Percentiles rank a stretch among this genome's conserved stretches.
These are phyloP conservation scores for Endogone sp. DNA, from an alignment of 192 early-diverging fungal species.

Conservation along the genomic window DNA sequence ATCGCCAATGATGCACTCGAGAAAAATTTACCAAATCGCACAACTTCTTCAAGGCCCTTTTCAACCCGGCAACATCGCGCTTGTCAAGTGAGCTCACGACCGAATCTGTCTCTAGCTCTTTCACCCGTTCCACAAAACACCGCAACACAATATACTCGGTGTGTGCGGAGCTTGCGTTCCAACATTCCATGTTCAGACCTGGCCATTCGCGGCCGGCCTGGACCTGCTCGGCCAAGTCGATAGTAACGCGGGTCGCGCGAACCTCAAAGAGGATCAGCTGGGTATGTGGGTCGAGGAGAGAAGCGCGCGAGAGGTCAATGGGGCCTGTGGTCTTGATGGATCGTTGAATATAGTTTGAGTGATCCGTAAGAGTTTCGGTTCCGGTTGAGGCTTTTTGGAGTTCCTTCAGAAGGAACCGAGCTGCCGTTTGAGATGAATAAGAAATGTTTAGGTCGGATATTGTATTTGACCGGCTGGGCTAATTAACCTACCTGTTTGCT, in stretches of 20 bases:
- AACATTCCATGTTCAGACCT: constrained; percentile 67
- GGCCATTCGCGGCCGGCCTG: constrained; percentile 57
- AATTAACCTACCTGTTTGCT: constrained; percentile 55
- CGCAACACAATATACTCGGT: constrained; percentile 67
- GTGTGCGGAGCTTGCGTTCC: constrained; percentile 66
- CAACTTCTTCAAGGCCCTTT: constrained; percentile 6
- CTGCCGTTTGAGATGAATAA: not conserved
- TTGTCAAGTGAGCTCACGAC: not conserved
- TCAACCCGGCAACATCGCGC: constrained; percentile 9
- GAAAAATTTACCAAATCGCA: constrained; percentile 3
- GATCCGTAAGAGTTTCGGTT: constrained; percentile 24
- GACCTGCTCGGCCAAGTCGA: constrained; percentile 52
- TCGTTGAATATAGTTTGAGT: constrained; percentile 25
- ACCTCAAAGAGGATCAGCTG: constrained; percentile 64
- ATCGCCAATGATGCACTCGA: too few species aligned
- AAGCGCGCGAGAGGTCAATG: constrained; percentile 7
- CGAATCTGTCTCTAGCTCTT: not conserved
- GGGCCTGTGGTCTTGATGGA: too few species aligned
- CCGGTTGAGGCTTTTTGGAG: constrained; percentile 41
- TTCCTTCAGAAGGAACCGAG: constrained; percentile 62
- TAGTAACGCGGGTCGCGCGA: constrained; percentile 62
- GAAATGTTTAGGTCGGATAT: not conserved
- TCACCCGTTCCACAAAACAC: constrained; percentile 50
- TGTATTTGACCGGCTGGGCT: too few species aligned
- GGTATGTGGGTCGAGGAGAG: constrained; percentile 42